These are phyloP conservation scores for Vitis amurensis DNA, from an alignment of 164 flowering plant genomes.

Conservation along the genomic window DNA sequence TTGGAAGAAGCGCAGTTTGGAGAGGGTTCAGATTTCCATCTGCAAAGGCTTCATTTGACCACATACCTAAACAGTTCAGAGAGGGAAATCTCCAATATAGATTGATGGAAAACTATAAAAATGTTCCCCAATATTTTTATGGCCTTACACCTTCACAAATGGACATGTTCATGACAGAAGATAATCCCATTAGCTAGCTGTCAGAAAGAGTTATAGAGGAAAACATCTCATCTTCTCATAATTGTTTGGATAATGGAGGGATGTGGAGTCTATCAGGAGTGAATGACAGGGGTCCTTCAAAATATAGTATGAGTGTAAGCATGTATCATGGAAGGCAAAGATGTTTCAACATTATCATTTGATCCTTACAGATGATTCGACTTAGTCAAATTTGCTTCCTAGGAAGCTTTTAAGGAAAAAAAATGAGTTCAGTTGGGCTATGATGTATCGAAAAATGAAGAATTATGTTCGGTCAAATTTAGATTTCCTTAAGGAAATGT, in stretches of 20 bases:
- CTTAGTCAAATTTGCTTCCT: conserved; percentile 68
- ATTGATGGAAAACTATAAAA: conserved; percentile 82
- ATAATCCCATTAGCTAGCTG: conserved; percentile 64
- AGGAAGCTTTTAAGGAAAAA: conserved; percentile 54
- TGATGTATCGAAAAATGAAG: conserved; percentile 64
- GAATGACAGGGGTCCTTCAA: conserved; percentile 45
- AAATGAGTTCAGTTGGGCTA: conserved; percentile 51
- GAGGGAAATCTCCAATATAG: conserved; percentile 82
- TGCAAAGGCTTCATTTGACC: conserved; percentile 34
- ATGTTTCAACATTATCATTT: conserved; percentile 60
- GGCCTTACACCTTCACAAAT: conserved; percentile 84
- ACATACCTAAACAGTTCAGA: conserved; percentile 79
- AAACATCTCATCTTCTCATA: conserved; percentile 68
- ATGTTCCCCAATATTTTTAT: conserved; percentile 63
- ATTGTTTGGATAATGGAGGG: conserved; percentile 70
- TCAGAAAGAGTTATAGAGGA: conserved; percentile 71
- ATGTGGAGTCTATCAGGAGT: conserved; percentile 60
- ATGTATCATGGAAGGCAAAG: conserved; percentile 69
- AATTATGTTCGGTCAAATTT: conserved; percentile 13
- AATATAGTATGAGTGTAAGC: conserved; percentile 68
- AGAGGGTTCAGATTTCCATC: conserved; percentile 32
- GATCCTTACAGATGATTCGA: conserved; percentile 71
- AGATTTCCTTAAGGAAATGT: conserved; percentile 61
- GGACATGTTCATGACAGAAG: conserved; percentile 93
- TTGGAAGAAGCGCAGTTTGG: conserved; percentile 6